phyloP scores from a whole-genome alignment of 1,284 basidiomycete species.

The Moesziomyces sp. region DNA sequence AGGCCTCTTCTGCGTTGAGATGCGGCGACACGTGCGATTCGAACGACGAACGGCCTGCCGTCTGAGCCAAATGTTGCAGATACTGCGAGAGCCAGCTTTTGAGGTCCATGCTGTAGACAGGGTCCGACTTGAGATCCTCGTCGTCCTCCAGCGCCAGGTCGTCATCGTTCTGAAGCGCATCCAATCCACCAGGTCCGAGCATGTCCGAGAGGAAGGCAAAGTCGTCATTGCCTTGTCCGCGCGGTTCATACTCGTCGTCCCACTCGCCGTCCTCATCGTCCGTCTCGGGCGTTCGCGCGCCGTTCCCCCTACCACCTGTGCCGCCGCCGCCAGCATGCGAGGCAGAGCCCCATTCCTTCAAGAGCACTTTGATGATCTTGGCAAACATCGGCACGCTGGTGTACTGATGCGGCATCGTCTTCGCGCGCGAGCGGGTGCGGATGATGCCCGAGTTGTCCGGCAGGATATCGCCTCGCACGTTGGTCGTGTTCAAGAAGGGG shows the following conservation, averaged over 20 bases:
- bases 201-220: constrained; percentile 69
- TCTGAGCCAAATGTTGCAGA: constrained; percentile 23
- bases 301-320: constrained; percentile 13
- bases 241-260: constrained; percentile 55
- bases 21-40: constrained; percentile 27
- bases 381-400: constrained; percentile 85
- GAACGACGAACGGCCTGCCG: constrained; percentile 21
- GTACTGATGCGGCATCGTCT: constrained; percentile 76
- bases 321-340: constrained; percentile 57
- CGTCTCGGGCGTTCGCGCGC: constrained; percentile 48
- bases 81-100: constrained; percentile 67
- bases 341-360: constrained; percentile 78
- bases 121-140: constrained; percentile 86
- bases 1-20: constrained; percentile 26
- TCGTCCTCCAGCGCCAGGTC: constrained; percentile 71
- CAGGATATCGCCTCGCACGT: constrained; percentile 92
- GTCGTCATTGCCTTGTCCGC: constrained; percentile 71
- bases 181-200: constrained; percentile 74
- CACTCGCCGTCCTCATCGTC: constrained; percentile 58
- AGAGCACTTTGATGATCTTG: constrained; percentile 87
- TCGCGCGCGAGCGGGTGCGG: constrained; percentile 92
- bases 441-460: constrained; percentile 72
- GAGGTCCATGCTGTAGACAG: constrained; percentile 87
- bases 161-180: constrained; percentile 72
- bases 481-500: constrained; percentile 75